phyloP scores from a whole-genome alignment of 1,139 yeast species.

The Zygosaccharomyces sapae region DNA sequence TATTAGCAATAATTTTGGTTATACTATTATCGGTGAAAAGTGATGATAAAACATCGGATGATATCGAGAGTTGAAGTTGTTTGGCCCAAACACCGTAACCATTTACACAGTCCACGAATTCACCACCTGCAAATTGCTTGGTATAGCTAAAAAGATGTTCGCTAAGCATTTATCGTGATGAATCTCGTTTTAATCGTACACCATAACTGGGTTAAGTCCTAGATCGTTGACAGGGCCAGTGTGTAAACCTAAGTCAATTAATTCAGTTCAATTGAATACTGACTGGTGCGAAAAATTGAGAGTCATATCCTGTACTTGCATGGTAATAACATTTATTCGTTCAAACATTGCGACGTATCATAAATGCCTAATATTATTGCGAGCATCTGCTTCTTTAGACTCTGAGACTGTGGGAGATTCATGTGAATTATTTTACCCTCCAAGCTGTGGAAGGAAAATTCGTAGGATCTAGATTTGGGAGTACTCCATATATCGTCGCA shows the following conservation, averaged over 20 bases:
- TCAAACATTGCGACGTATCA: slow-evolving; percentile 42
- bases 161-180: slow-evolving; percentile 35
- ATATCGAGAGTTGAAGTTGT: slow-evolving; percentile 49
- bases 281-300: slow-evolving; percentile 47
- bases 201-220: slow-evolving; percentile 53
- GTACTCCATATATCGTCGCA: slow-evolving; percentile 54
- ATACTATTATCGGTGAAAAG: slow-evolving; percentile 52
- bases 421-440: slow-evolving; percentile 44
- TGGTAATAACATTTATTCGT: slow-evolving; percentile 46
- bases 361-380: slow-evolving; percentile 47
- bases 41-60: slow-evolving; percentile 55
- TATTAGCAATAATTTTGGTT: slow-evolving; percentile 41
- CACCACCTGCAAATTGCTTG: slow-evolving; percentile 43
- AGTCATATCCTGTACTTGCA: slow-evolving; percentile 45
- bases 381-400: slow-evolving; percentile 64
- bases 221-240: slow-evolving; percentile 51
- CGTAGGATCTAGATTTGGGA: slow-evolving; percentile 53
- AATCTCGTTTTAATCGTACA: slow-evolving; percentile 50
- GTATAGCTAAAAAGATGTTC: slow-evolving; percentile 47
- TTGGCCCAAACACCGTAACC: slow-evolving; percentile 45
- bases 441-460: slow-evolving; percentile 53
- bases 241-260: slow-evolving; percentile 58
- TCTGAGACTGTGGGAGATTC: slow-evolving; percentile 59
- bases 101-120: slow-evolving; percentile 43
- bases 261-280: slow-evolving; percentile 57